These are phyloP conservation scores for Claviceps paspali DNA, from an alignment of 2,329 filamentous ascomycete genomes.

Conservation along the genomic window DNA sequence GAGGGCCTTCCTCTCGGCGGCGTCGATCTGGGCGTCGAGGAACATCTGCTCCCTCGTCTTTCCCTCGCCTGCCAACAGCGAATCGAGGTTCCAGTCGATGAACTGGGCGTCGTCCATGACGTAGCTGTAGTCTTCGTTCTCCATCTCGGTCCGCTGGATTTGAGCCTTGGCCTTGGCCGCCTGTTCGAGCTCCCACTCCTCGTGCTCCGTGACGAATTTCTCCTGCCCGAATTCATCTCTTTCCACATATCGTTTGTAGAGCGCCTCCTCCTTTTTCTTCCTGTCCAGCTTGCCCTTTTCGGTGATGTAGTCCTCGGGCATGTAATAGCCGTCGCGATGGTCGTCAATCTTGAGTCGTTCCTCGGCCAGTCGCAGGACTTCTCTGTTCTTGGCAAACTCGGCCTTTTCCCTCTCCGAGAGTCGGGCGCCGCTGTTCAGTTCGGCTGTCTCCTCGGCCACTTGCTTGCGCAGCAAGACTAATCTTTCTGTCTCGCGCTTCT, in stretches of 20 bases:
- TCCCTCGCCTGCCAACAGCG: conserved; percentile 54
- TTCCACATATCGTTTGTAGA: conserved; percentile 85
- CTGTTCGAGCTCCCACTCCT: conserved; percentile 92
- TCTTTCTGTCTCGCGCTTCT: conserved; percentile 79
- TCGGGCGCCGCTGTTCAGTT: conserved; percentile 59
- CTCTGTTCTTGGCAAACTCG: conserved; percentile 78
- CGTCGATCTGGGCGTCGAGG: conserved; percentile 68
- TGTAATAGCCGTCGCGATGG: conserved; percentile 76
- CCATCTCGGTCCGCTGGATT: conserved; percentile 57
- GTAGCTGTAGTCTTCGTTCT: conserved; percentile 79
- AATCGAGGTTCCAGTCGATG: conserved; percentile 70
- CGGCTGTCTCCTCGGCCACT: conserved; percentile 74
- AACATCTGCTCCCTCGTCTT: conserved; percentile 63
- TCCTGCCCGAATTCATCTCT: conserved; percentile 77
- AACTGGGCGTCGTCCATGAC: conserved; percentile 83
- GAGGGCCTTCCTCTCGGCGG: conserved; percentile 73
- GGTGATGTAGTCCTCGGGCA: conserved; percentile 91
- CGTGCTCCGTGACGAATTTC: conserved; percentile 80
- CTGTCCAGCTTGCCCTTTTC: conserved; percentile 81
- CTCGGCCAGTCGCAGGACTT: conserved; percentile 67
- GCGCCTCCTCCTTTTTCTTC: conserved; percentile 74
- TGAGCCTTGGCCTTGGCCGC: conserved; percentile 76
- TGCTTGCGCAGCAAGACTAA: conserved; percentile 78
- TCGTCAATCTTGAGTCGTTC: conserved; percentile 81
- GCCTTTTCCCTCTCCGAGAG: conserved; percentile 67